phyloP scores from a whole-genome alignment of 2,329 filamentous ascomycete species.

The Colletotrichum tamarilloi region DNA sequence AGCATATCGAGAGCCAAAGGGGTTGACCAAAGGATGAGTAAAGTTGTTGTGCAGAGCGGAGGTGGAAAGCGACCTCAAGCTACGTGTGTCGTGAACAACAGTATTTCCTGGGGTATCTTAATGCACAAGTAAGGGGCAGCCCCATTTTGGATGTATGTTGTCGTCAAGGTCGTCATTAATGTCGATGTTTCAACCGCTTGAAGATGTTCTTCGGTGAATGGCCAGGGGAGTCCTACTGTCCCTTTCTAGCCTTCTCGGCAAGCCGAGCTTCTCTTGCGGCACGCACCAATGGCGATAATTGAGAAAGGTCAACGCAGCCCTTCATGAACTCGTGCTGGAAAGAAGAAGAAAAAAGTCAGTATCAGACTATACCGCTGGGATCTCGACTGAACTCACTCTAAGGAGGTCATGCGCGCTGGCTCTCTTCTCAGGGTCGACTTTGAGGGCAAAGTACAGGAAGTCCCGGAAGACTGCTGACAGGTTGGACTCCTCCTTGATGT shows the following conservation, averaged over 20 bases:
- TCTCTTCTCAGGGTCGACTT: conserved; percentile 97
- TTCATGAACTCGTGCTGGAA: conserved; percentile 83
- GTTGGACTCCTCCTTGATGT: conserved; percentile 92
- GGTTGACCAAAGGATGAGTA: background rate
- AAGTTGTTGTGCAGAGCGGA: background rate
- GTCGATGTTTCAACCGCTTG: conserved; percentile 32
- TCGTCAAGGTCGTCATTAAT: conserved; percentile 34
- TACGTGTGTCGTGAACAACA: conserved; percentile 27
- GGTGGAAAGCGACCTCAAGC: conserved; percentile 13
- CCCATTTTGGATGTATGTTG: conserved; percentile 21
- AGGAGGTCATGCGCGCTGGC: conserved; percentile 94
- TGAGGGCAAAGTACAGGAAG: conserved; percentile 91
- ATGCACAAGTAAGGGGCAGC: conserved; percentile 28
- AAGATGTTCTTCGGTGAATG: conserved; percentile 25
- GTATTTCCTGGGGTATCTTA: conserved; percentile 32
- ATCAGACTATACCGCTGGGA: background rate
- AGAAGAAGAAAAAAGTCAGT: conserved; percentile 19
- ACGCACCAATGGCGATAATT: conserved; percentile 87
- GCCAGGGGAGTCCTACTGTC: conserved; percentile 45
- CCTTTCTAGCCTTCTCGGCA: conserved; percentile 84
- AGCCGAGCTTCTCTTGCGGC: conserved; percentile 87
- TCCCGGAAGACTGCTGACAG: conserved; percentile 86
- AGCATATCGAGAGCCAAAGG: background rate
- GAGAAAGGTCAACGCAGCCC: conserved; percentile 76
- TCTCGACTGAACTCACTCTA: conserved; percentile 71